Conservation (phyloP, 139 green algal genomes). For the Chlorella sp. region DNA sequence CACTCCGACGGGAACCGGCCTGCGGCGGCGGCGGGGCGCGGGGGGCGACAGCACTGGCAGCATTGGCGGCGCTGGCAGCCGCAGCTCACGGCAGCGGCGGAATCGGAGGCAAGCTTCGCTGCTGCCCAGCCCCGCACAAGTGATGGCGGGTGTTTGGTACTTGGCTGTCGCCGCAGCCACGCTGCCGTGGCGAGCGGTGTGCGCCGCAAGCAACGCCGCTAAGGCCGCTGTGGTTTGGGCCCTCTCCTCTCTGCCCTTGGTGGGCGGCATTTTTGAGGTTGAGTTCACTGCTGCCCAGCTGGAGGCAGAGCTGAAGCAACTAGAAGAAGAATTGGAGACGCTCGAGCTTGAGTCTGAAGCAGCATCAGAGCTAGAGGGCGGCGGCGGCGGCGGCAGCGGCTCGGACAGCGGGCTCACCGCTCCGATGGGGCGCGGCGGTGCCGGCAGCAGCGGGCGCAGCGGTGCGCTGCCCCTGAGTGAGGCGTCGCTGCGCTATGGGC, state of each 20-base stretch:
- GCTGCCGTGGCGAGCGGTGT: neutral
- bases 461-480: conserved; percentile 31
- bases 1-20: neutral
- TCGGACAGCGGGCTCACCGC: neutral
- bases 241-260: neutral
- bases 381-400: neutral
- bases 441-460: neutral
- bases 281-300: neutral
- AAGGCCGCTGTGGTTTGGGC: neutral
- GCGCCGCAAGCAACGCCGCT: neutral
- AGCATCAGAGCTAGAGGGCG: neutral
- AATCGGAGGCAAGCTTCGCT: neutral
- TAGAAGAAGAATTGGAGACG: neutral
- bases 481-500: conserved; percentile 38
- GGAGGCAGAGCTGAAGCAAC: conserved; percentile 2
- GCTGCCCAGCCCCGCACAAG: neutral
- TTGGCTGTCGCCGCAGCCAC: neutral
- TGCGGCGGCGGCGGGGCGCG: neutral
- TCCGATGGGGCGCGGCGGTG: neutral
- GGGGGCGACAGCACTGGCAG: neutral
- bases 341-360: neutral
- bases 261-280: neutral
- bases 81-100: neutral
- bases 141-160: neutral
- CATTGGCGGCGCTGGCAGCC: too few species aligned